These are phyloP conservation scores for Fusarium sp. DNA, from an alignment of 2,329 filamentous ascomycete species.

Conservation along the genomic window DNA sequence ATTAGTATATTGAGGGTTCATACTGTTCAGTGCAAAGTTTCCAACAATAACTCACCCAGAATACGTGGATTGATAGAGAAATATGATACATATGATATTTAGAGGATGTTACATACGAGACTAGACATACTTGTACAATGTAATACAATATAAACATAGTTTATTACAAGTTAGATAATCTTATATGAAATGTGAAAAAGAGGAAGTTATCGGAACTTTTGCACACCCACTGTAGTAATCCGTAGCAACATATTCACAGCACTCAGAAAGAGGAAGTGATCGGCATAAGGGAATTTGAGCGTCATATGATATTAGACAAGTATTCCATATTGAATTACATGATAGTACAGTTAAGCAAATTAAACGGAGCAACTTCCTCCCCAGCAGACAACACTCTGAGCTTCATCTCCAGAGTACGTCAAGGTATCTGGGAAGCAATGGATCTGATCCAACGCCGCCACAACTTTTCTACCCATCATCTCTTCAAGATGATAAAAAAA, in stretches of 20 bases:
- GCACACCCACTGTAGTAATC: not conserved
- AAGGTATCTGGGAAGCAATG: slow-evolving; percentile 7
- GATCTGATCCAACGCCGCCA: slow-evolving; percentile 20
- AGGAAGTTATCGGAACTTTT: no score
- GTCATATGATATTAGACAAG: slow-evolving; percentile 23
- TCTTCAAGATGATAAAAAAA: slow-evolving; percentile 25
- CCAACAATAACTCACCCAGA: no score
- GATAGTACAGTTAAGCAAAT: slow-evolving; percentile 35
- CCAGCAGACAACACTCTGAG: slow-evolving; percentile 20
- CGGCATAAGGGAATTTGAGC: not conserved
- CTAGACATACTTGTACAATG: no score
- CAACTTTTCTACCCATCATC: slow-evolving; percentile 31
- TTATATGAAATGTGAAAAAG: no score
- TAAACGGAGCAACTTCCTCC: slow-evolving; percentile 20
- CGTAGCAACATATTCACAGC: not conserved
- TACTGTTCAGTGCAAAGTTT: no score
- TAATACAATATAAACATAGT: no score
- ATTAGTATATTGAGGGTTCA: slow-evolving; percentile 9
- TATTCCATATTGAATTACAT: slow-evolving; percentile 28
- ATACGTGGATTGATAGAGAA: no score
- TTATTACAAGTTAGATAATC: no score
- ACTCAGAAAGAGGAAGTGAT: not conserved
- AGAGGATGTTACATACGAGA: no score
- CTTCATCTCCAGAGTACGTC: slow-evolving; percentile 24
- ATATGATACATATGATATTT: no score